phyloP scores from a whole-genome alignment of 371 early-diverging fungal species.

The Phascolomyces articulosus region DNA sequence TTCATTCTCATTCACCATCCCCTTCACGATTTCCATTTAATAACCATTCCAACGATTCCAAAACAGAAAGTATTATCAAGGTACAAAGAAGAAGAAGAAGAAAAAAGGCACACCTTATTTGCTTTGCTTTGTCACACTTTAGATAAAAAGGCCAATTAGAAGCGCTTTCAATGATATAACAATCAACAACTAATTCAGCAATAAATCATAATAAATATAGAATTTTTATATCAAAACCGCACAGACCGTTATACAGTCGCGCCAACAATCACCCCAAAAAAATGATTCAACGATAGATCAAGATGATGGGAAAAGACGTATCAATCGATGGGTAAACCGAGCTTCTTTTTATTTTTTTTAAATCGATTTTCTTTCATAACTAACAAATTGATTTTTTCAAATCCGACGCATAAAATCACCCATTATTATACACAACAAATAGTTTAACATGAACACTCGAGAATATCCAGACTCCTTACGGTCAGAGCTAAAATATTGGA shows the following conservation, averaged over 20 bases:
- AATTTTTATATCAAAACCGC: slow-evolving; percentile 69
- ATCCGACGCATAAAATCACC: background rate
- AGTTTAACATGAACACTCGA: slow-evolving; percentile 79
- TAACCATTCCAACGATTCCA: background rate
- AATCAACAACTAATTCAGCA: background rate
- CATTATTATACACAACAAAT: slow-evolving; percentile 5
- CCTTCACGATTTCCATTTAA: background rate
- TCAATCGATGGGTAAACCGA: slow-evolving; percentile 18
- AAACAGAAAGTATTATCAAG: slow-evolving; percentile 2
- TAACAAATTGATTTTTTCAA: too few species aligned
- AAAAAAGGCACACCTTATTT: too few species aligned
- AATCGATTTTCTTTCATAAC: too few species aligned
- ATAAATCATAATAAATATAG: slow-evolving; percentile 15
- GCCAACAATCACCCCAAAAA: background rate
- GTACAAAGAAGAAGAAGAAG: background rate
- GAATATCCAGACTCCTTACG: slow-evolving; percentile 70
- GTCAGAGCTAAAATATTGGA: slow-evolving; percentile 56
- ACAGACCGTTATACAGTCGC: slow-evolving; percentile 61
- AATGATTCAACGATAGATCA: background rate
- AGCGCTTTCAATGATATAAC: too few species aligned
- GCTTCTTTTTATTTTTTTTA: too few species aligned
- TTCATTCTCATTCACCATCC: background rate
- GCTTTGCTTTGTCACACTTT: background rate
- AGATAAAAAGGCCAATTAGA: background rate
- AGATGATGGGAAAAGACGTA: background rate